Evolutionary conservation across 306 rosid genomes (phyloP), one percentile per base, ranked within the genome.

Genomic region (Quercus suber): DNA sequence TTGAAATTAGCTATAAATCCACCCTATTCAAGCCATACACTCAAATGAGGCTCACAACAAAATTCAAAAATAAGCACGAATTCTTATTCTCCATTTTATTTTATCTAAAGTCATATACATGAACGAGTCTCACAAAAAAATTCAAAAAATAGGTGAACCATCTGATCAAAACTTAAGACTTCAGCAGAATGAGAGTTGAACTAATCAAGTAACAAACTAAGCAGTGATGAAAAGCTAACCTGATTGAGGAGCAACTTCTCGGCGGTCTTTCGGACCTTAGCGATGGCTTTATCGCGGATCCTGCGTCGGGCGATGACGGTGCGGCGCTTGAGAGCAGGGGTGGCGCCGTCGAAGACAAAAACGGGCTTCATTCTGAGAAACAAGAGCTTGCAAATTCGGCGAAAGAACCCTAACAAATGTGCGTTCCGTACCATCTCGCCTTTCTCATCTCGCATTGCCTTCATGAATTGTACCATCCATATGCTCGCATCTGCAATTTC

Each of bases 181-280:
- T 45, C 1, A 13, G 53, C 1, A 49, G 53, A 12, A 45, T 0
- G 52, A 45, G 1, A 45, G 3, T 45, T 12, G 52, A 45, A 12
- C 53, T 0, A 49, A 37, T 7, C 45, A 37, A 37, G 45, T 7
- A 37, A 49, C 1, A 2, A 49, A 52, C 21, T 31, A 4, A 28
- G 23, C 13, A 19, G 20, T 8, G 43, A 37, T 37, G 10, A 37
- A n/a, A 65, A 56, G 78, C 79, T 71, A 56, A 94, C 99, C 73
- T 94, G 97, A 84, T 94, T 94, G 43, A 94, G 97, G 33, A 94
- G 92, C 92, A 94, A 85, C 80, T 92, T 94, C 92, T 94, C 99
- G 4, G 99, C 99, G 15, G 95, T 94, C 84, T 94, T 94, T 14
- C 99, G 94, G 71, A 94, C 92, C 86, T 94, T 92, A 41, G 99